Evolutionary conservation across 208 protist species (phyloP).

Genomic region (Herpetomonas samuelpessoai): DNA sequence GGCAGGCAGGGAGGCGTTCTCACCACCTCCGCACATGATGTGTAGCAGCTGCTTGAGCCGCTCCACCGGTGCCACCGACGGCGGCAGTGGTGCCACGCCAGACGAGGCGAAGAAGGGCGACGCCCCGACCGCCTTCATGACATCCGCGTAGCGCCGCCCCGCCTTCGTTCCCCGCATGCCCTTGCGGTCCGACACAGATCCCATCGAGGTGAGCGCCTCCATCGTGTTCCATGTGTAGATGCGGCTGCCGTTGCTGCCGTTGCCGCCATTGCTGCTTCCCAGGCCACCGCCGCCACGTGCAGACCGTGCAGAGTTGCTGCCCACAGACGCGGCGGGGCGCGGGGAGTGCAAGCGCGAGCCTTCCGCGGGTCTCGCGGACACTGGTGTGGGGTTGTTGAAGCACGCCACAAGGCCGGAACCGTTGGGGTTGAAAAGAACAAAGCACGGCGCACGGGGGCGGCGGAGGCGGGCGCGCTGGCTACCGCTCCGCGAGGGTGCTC

Average conservation of each 20-base stretch:
- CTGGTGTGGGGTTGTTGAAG: conserved; percentile 23
- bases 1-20: too few relatives aligned
- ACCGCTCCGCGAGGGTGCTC: too few relatives aligned
- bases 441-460: conserved; percentile 25
- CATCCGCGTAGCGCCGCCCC: conserved; percentile 22
- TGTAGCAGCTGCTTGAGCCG: too few relatives aligned
- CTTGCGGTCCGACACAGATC: conserved; percentile 21
- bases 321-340: too few relatives aligned
- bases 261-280: not conserved
- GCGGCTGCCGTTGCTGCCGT: conserved; percentile 3
- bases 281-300: not conserved
- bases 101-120: conserved; percentile 24
- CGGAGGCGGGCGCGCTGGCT: too few relatives aligned
- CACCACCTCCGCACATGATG: too few relatives aligned
- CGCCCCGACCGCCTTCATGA: conserved; percentile 13
- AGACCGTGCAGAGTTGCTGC: conserved; percentile 1
- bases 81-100: not conserved
- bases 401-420: conserved; percentile 25
- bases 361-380: conserved; percentile 5
- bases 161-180: conserved; percentile 28
- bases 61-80: conserved; percentile 11
- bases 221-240: conserved; percentile 21
- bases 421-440: conserved; percentile 20
- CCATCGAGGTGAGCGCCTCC: conserved; percentile 23
- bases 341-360: too few relatives aligned